Evolutionary conservation across 768 basidiomycete species (phyloP).

Genomic region (Amanita rubescens): DNA sequence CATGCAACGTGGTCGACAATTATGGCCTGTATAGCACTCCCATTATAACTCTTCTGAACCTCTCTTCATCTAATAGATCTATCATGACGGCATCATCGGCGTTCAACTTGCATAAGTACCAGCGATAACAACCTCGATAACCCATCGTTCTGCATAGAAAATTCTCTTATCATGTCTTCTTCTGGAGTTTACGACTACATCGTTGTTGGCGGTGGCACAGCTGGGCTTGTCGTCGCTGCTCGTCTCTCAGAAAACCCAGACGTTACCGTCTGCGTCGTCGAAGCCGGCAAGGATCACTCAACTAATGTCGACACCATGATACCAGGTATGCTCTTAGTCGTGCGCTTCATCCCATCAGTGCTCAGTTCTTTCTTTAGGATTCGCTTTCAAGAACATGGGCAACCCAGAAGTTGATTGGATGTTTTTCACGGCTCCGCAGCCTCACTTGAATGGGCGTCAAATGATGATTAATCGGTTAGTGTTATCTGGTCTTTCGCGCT

Average conservation of each 20-base stretch:
- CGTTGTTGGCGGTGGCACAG: slow-evolving; percentile 27
- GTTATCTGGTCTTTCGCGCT: neutral
- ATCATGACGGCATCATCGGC: neutral
- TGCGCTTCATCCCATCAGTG: neutral
- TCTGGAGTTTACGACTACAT: slow-evolving; percentile 44
- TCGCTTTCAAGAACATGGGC: slow-evolving; percentile 6
- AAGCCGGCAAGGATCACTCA: slow-evolving; percentile 22
- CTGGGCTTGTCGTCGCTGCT: slow-evolving; percentile 25
- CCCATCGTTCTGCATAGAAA: neutral
- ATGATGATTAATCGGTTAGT: slow-evolving; percentile 7
- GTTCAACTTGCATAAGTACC: neutral
- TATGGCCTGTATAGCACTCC: neutral
- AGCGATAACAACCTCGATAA: neutral
- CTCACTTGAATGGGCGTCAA: slow-evolving; percentile 11
- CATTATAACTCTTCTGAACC: neutral
- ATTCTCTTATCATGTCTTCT: slow-evolving; percentile 7
- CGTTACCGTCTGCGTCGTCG: slow-evolving; percentile 31
- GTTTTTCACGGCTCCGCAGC: slow-evolving; percentile 19
- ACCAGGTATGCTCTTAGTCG: slow-evolving; percentile 14
- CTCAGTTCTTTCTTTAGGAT: neutral
- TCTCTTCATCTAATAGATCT: neutral
- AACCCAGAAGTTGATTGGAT: slow-evolving; percentile 20
- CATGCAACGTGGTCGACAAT: neutral
- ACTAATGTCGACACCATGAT: slow-evolving; percentile 13
- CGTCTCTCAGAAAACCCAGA: slow-evolving; percentile 27